Percentiles rank a stretch among this genome's conserved stretches.
Conservation (phyloP, 345 rosid genomes). For the Acer campestre region DNA sequence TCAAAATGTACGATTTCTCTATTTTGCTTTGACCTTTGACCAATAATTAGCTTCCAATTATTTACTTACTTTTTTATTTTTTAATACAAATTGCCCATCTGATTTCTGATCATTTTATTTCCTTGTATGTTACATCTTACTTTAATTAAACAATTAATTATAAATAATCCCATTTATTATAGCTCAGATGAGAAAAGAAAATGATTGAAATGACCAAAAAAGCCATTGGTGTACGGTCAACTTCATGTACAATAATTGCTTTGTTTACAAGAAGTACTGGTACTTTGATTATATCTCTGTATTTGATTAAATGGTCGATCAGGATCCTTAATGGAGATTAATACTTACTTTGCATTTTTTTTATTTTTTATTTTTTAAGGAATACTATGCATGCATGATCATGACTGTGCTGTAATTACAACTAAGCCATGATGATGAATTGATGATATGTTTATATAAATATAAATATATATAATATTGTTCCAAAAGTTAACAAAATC, state of each 20-base stretch:
- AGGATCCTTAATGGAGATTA: too few relatives aligned
- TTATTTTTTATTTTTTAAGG: too few relatives aligned
- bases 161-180: too few relatives aligned
- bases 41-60: neutral
- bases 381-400: neutral
- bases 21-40: conserved; percentile 27
- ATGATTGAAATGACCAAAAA: neutral
- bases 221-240: conserved; percentile 1
- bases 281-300: neutral
- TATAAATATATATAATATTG: too few relatives aligned
- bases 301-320: neutral
- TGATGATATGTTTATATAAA: too few relatives aligned
- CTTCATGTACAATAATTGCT: neutral
- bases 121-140: neutral
- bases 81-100: neutral
- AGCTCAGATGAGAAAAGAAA: too few relatives aligned
- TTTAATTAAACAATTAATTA: neutral
- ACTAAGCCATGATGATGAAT: neutral
- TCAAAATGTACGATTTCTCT: conserved; percentile 17
- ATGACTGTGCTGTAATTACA: neutral
- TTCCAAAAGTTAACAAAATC: neutral
- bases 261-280: neutral
- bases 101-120: neutral
- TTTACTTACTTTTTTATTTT: neutral
- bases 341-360: too few relatives aligned